Evolutionary conservation across 768 basidiomycete genomes (phyloP).

Genomic region (Butyriboletus loyo): DNA sequence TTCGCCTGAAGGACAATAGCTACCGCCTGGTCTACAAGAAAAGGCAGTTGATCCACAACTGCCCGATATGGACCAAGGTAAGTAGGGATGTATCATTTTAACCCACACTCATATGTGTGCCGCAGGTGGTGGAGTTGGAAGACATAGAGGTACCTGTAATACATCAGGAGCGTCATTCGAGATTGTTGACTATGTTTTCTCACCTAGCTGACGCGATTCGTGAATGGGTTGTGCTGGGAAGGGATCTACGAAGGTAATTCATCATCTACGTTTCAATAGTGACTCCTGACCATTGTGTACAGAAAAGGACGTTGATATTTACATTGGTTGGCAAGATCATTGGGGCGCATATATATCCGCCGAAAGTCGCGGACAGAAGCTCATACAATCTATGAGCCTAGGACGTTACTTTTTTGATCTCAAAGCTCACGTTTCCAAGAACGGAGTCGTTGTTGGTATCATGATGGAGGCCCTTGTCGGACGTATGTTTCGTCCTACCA

Average conservation of each 20-base stretch:
- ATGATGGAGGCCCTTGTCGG: slow-evolving; percentile 31
- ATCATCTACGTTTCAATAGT: neutral
- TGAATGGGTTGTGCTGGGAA: slow-evolving; percentile 22
- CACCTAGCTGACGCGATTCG: slow-evolving; percentile 26
- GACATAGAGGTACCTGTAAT: slow-evolving; percentile 28
- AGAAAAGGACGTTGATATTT: slow-evolving; percentile 29
- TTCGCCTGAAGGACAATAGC: slow-evolving; percentile 26
- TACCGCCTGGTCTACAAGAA: slow-evolving; percentile 29
- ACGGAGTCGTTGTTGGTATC: slow-evolving; percentile 29
- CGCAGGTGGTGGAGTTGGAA: slow-evolving; percentile 29
- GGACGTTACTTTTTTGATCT: slow-evolving; percentile 30
- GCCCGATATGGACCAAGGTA: slow-evolving; percentile 32
- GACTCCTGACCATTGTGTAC: neutral
- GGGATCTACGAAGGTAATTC: slow-evolving; percentile 27
- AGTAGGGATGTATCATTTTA: neutral
- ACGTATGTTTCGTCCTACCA: slow-evolving; percentile 15
- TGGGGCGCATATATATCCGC: slow-evolving; percentile 24
- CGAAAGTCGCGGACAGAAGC: slow-evolving; percentile 30
- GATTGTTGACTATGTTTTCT: neutral
- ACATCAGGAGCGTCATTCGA: too few relatives aligned
- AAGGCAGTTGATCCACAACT: slow-evolving; percentile 18
- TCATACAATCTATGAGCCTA: slow-evolving; percentile 28
- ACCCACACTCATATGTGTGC: slow-evolving; percentile 2
- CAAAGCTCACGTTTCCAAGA: slow-evolving; percentile 28
- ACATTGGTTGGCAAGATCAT: slow-evolving; percentile 25